These are phyloP conservation scores for Isabelozyma heimii DNA, from an alignment of 805 yeast genomes.

Conservation along the genomic window DNA sequence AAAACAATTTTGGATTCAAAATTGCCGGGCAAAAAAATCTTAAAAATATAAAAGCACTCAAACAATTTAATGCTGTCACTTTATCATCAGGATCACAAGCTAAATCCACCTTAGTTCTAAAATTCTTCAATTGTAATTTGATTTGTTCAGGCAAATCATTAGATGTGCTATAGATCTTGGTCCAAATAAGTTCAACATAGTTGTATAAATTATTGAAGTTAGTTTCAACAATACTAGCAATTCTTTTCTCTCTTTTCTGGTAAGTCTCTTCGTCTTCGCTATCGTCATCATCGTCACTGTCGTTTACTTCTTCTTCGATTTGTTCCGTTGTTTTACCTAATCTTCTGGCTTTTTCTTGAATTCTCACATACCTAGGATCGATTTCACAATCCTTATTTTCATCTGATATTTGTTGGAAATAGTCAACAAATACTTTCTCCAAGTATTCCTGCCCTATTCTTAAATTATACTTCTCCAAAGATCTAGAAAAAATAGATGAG, in stretches of 20 bases:
- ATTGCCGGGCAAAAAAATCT: slow-evolving; percentile 73
- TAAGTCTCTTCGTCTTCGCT: slow-evolving; percentile 30
- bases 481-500: slow-evolving; percentile 75
- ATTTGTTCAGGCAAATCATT: slow-evolving; percentile 73
- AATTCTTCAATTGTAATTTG: slow-evolving; percentile 57
- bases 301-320: slow-evolving; percentile 11
- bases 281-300: slow-evolving; percentile 13
- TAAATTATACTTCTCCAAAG: slow-evolving; percentile 73
- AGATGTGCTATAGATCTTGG: slow-evolving; percentile 57
- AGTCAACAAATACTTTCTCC: slow-evolving; percentile 67
- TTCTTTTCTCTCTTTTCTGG: slow-evolving; percentile 28
- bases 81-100: slow-evolving; percentile 56
- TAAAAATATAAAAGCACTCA: slow-evolving; percentile 80
- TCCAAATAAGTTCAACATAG: slow-evolving; percentile 65
- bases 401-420: slow-evolving; percentile 51
- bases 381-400: slow-evolving; percentile 68
- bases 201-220: slow-evolving; percentile 49
- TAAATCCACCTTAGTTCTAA: slow-evolving; percentile 64
- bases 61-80: slow-evolving; percentile 60
- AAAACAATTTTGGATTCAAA: slow-evolving; percentile 82
- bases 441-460: slow-evolving; percentile 79
- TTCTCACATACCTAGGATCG: slow-evolving; percentile 64
- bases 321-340: slow-evolving; percentile 22
- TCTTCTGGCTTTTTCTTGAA: slow-evolving; percentile 26
- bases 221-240: slow-evolving; percentile 36